phyloP scores from a whole-genome alignment of 108 stramenopile species.

The Aureococcus anophagefferens region DNA sequence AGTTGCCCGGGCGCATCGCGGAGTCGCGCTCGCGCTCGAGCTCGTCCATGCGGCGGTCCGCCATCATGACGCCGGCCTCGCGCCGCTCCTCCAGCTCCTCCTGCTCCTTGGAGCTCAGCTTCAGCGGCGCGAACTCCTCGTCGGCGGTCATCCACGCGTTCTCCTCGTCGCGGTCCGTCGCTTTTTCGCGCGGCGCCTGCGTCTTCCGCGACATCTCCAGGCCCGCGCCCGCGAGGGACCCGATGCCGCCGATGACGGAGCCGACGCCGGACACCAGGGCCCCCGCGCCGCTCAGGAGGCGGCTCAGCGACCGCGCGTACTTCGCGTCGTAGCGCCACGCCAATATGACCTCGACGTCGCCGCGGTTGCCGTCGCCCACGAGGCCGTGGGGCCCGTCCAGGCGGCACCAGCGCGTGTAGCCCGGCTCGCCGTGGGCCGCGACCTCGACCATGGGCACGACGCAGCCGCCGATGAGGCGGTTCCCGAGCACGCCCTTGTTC shows the following conservation, averaged over 20 bases:
- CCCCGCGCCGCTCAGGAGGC: background rate
- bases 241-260: no score
- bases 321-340: background rate
- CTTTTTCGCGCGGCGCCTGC: background rate
- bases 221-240: no score
- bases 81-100: background rate
- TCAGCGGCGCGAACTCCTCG: background rate
- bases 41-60: background rate
- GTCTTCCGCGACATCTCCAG: no score
- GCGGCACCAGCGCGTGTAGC: background rate
- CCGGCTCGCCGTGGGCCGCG: background rate
- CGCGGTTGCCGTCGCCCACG: background rate
- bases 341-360: background rate
- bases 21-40: background rate
- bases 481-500: background rate
- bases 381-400: background rate
- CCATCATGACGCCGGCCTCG: background rate
- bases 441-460: background rate
- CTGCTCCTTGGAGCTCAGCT: background rate
- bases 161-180: background rate
- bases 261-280: background rate
- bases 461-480: background rate
- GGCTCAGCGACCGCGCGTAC: background rate
- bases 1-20: slow-evolving; percentile 26
- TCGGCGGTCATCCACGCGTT: background rate